A percentile compares a stretch with the other conserved stretches of the same genome.
Evolutionary conservation across 371 early-diverging fungal genomes (phyloP).

Genomic region (Mucor plumbeus): DNA sequence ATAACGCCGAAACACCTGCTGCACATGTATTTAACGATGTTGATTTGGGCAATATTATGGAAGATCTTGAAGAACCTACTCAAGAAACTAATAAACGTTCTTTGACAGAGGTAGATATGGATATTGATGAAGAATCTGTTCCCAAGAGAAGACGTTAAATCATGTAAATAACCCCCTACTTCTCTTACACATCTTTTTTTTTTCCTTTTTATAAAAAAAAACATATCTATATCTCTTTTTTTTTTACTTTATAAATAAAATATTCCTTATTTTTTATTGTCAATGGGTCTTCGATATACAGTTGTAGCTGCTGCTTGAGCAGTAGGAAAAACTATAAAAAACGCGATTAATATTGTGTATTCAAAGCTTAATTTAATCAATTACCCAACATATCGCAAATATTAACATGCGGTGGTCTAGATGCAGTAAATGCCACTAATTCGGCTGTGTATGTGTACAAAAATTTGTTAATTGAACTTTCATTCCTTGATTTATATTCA

Average conservation of each 20-base stretch:
- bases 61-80: slow-evolving; percentile 7
- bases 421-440: slow-evolving; percentile 83
- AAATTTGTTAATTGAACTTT: neutral
- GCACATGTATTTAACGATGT: slow-evolving; percentile 31
- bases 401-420: slow-evolving; percentile 82
- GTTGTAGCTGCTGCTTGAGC: slow-evolving; percentile 68
- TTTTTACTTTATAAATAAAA: neutral
- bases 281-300: slow-evolving; percentile 17
- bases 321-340: slow-evolving; percentile 61
- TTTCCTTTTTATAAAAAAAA: neutral
- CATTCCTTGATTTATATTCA: neutral
- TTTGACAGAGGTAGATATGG: slow-evolving; percentile 22
- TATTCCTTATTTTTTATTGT: slow-evolving; percentile 6
- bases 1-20: slow-evolving; percentile 33
- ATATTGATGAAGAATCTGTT: slow-evolving; percentile 23
- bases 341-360: neutral
- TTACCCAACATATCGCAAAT: slow-evolving; percentile 73
- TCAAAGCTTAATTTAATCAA: neutral
- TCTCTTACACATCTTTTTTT: neutral
- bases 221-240: neutral
- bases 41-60: slow-evolving; percentile 13
- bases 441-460: slow-evolving; percentile 59
- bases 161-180: slow-evolving; percentile 10
- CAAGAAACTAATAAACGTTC: slow-evolving; percentile 14
- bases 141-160: slow-evolving; percentile 25